Evolutionary conservation across 2,329 filamentous ascomycete genomes (phyloP), one percentile per base, ranked within the genome.

Genomic region (Leptographium galeiforme): DNA sequence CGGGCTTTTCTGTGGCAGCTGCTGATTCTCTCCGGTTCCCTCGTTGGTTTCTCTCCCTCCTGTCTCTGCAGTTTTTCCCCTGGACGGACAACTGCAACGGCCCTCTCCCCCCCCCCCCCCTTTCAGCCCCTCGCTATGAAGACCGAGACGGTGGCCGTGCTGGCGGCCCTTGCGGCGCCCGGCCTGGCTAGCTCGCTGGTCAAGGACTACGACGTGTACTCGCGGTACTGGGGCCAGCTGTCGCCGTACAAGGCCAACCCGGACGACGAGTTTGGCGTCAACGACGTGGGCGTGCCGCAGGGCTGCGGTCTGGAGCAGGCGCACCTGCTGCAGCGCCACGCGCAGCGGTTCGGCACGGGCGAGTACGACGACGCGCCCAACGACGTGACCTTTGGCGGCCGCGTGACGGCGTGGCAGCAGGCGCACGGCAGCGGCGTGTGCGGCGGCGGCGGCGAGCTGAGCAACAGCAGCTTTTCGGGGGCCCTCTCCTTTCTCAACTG

Each of bases 251-350:
- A 56, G 10, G 72, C 76, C 60, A 76, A 76, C 53, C 57, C 64
- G 3, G 70, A 69, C 18, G 57, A 66, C 51, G 61, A 64, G 51
- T 77, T 76, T 57, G 75, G 75, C 36, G 70, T 79, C 14, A 56
- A 67, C 5, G 65, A 72, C 52, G 66, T 72, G 34, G 72, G 72
- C 6, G 61, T 75, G 8, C 77, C 77, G 0, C 64, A 70, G 48
- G 74, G 74, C n/a, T 80, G 77, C 63, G 75, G 78, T 61, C 64
- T 79, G 53, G 72, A 75, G 55, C 74, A 78, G 61, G 74, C 68
- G 0, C 75, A 78, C 57, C 65, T 70, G 7, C 67, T 81, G 16
- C 76, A 79, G 59, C 70, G 77, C 33, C 77, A 80, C 61, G 73
- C 74, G 1, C 67, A 79, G 56, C 70, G 77, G 30, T 78, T 76